Evolutionary conservation across 345 rosid species (phyloP).

Genomic region (Eucalyptus curtisii): DNA sequence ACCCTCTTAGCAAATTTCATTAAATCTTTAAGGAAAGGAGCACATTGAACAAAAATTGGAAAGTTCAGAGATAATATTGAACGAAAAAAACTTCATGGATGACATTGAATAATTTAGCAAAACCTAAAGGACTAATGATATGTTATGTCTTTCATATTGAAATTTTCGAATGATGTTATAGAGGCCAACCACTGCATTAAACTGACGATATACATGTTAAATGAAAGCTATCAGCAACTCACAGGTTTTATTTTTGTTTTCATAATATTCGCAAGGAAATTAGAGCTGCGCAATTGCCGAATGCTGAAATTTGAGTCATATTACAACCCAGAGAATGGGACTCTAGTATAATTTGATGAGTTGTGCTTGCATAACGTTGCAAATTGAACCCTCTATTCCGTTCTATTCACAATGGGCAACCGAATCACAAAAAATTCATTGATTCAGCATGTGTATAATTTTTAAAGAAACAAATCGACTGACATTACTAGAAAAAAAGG

Average conservation of each 20-base stretch:
- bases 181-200: not conserved
- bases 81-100: no score
- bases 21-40: no score
- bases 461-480: not conserved
- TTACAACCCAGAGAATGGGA: not conserved
- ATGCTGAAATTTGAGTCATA: not conserved
- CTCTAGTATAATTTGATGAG: not conserved
- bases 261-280: not conserved
- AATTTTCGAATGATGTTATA: no score
- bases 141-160: not conserved
- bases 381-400: not conserved
- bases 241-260: no score
- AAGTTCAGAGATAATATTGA: no score
- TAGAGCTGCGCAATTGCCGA: not conserved
- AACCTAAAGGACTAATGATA: not conserved
- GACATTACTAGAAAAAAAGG: not conserved
- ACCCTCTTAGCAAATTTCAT: not conserved
- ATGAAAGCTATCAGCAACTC: not conserved
- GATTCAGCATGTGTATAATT: not conserved
- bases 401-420: not conserved
- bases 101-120: not conserved
- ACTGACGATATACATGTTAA: no score
- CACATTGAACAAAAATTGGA: no score
- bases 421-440: not conserved
- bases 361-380: not conserved